Evolutionary conservation across 495 filamentous ascomycete genomes (phyloP).

Genomic region (Sabuloglossum arenarium): DNA sequence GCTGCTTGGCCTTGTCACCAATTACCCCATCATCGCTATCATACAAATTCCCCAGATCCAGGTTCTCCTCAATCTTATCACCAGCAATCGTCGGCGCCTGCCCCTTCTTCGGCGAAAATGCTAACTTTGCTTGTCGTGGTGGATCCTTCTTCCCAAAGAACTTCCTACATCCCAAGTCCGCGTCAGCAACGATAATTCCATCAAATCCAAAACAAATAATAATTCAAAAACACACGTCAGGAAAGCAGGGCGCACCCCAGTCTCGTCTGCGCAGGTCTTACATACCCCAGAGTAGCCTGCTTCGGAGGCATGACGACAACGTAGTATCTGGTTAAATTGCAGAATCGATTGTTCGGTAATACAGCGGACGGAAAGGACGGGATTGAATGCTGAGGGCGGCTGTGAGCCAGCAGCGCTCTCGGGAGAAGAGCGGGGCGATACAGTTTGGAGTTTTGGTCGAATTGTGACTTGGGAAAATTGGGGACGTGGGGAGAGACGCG

Average conservation of each 20-base stretch:
- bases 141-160: conserved; percentile 43
- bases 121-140: conserved; percentile 53
- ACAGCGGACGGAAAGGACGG: neutral
- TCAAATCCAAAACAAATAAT: neutral
- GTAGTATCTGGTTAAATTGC: neutral
- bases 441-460: neutral
- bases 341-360: neutral
- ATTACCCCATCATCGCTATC: neutral
- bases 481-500: neutral
- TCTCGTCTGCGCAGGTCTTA: conserved; percentile 3
- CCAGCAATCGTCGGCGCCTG: neutral
- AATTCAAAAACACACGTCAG: neutral
- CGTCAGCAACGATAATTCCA: neutral
- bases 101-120: conserved; percentile 27
- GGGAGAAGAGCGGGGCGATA: neutral
- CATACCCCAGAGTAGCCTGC: conserved; percentile 6
- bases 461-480: neutral
- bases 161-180: conserved; percentile 25
- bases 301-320: conserved; percentile 1
- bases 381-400: neutral
- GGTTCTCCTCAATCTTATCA: neutral
- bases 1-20: neutral
- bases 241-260: conserved; percentile 1
- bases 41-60: neutral
- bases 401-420: neutral